Evolutionary conservation across 1,139 yeast species (phyloP).

Genomic region (Zhuliangozyma parablackwelliae): DNA sequence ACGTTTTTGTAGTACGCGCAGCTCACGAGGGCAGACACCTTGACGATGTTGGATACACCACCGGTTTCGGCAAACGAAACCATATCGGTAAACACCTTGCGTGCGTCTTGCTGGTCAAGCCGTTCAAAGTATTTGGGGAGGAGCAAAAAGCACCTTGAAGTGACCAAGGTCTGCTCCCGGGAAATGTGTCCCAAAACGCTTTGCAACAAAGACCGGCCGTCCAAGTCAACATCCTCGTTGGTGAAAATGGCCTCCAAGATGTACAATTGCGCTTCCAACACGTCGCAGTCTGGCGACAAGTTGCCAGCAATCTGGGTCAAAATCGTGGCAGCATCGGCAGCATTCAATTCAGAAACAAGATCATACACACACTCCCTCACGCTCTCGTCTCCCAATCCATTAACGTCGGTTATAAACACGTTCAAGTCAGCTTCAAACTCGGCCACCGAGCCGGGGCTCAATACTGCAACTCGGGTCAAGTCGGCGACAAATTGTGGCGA

Average conservation of each 20-base stretch:
- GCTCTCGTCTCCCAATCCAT: conserved; percentile 53
- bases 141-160: conserved; percentile 43
- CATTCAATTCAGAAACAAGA: conserved; percentile 41
- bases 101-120: conserved; percentile 34
- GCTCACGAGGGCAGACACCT: conserved; percentile 49
- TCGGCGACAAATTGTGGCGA: conserved; percentile 16
- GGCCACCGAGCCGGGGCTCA: conserved; percentile 26
- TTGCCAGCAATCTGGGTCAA: conserved; percentile 19
- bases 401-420: conserved; percentile 63
- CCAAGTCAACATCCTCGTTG: conserved; percentile 38
- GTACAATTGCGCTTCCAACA: conserved; percentile 37
- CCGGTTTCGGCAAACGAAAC: conserved; percentile 15
- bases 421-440: conserved; percentile 55
- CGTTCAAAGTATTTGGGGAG: conserved; percentile 57
- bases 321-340: conserved; percentile 26
- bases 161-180: conserved; percentile 26
- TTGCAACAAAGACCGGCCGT: conserved; percentile 20
- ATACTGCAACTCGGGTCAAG: conserved; percentile 20
- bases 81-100: conserved; percentile 34
- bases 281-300: conserved; percentile 18
- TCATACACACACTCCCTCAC: conserved; percentile 55
- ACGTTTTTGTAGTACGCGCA: conserved; percentile 51
- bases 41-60: conserved; percentile 13
- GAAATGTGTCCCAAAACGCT: conserved; percentile 17
- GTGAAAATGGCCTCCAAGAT: conserved; percentile 39